Conservation (phyloP, 2,329 filamentous ascomycete species). For the Leptographium radiaticola region DNA sequence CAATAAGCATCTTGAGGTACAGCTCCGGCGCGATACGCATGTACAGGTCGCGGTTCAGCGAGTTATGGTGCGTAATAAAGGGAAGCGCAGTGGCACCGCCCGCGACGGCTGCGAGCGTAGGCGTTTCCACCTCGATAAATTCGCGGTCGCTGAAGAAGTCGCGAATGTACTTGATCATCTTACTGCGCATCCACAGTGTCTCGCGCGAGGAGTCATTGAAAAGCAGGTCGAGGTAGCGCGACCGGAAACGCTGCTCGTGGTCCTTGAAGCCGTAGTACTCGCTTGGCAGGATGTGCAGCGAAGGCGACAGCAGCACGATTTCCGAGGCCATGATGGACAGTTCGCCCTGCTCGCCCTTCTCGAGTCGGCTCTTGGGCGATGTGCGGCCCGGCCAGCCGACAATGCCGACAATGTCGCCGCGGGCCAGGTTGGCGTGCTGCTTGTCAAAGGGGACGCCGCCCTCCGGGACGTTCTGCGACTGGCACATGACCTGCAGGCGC, state of each 20-base stretch:
- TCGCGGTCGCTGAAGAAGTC: slow-evolving; percentile 77
- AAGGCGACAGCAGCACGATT: slow-evolving; percentile 76
- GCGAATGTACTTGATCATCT: slow-evolving; percentile 81
- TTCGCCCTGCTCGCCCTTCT: slow-evolving; percentile 68
- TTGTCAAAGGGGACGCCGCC: slow-evolving; percentile 51
- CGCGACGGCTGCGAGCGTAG: slow-evolving; percentile 93
- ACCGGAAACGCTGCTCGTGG: slow-evolving; percentile 81
- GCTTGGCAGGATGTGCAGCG: slow-evolving; percentile 77
- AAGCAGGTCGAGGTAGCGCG: slow-evolving; percentile 89
- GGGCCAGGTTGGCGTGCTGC: slow-evolving; percentile 78
- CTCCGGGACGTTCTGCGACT: slow-evolving; percentile 63
- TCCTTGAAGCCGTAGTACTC: slow-evolving; percentile 95
- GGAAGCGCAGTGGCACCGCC: slow-evolving; percentile 93
- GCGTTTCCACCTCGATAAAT: slow-evolving; percentile 91
- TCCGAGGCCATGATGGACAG: slow-evolving; percentile 87
- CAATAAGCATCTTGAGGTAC: slow-evolving; percentile 91
- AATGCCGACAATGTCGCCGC: slow-evolving; percentile 88
- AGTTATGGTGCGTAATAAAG: slow-evolving; percentile 93
- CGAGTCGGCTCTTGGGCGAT: slow-evolving; percentile 78
- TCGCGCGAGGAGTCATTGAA: slow-evolving; percentile 85
- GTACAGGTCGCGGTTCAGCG: slow-evolving; percentile 86
- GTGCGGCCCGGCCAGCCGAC: slow-evolving; percentile 76
- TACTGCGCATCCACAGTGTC: slow-evolving; percentile 72
- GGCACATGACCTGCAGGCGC: slow-evolving; percentile 85
- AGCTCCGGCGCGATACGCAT: slow-evolving; percentile 92